Conservation (phyloP, 2,329 filamentous ascomycete species). For the Alternaria sp. region DNA sequence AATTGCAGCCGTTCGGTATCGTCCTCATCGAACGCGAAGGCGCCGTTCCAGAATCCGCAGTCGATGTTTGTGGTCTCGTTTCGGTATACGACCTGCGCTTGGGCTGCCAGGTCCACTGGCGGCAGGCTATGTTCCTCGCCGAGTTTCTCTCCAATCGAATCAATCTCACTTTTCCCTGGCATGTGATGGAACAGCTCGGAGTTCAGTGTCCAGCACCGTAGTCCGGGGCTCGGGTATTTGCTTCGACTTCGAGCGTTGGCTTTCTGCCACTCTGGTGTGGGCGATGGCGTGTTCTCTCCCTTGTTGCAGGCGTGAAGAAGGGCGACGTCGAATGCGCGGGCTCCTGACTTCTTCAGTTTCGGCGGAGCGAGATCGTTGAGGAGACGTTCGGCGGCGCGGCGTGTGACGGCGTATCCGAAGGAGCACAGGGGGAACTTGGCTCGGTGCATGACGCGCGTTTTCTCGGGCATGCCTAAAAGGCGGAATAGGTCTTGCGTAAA, state of each 20-base stretch:
- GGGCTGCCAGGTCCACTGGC: slow-evolving; percentile 44
- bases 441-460: slow-evolving; percentile 49
- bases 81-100: slow-evolving; percentile 37
- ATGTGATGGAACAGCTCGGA: slow-evolving; percentile 55
- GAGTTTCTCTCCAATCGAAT: slow-evolving; percentile 35
- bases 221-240: slow-evolving; percentile 42
- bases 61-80: slow-evolving; percentile 48
- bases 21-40: slow-evolving; percentile 44
- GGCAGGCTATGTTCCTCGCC: slow-evolving; percentile 41
- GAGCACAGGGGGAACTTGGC: slow-evolving; percentile 54
- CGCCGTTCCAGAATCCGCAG: slow-evolving; percentile 50
- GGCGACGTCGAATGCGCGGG: slow-evolving; percentile 52
- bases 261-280: slow-evolving; percentile 28
- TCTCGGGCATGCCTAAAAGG: slow-evolving; percentile 43
- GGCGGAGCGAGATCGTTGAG: slow-evolving; percentile 49
- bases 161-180: slow-evolving; percentile 49
- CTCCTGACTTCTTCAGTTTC: slow-evolving; percentile 31
- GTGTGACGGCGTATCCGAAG: slow-evolving; percentile 53
- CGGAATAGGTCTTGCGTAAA: slow-evolving; percentile 49
- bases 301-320: slow-evolving; percentile 50
- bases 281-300: slow-evolving; percentile 38
- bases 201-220: slow-evolving; percentile 53
- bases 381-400: slow-evolving; percentile 47
- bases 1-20: slow-evolving; percentile 39
- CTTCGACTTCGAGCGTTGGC: slow-evolving; percentile 28